A percentile compares a stretch with the other conserved stretches of the same genome.
phyloP scores from a whole-genome alignment of 2,329 filamentous ascomycete species.

The Fusarium torulosum region DNA sequence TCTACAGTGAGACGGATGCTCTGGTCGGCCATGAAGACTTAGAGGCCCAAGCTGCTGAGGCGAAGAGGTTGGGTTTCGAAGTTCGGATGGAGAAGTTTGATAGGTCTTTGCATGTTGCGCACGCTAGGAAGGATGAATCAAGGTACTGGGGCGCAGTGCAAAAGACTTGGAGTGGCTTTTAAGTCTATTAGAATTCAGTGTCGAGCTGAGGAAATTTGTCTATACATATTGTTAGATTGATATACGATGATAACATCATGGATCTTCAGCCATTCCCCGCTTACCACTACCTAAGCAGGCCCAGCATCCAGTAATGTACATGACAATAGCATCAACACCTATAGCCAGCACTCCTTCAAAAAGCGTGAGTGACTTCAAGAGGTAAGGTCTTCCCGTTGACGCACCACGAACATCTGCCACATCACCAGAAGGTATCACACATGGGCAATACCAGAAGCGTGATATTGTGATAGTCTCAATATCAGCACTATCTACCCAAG shows the following conservation, averaged over 20 bases:
- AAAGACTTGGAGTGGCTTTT: background rate
- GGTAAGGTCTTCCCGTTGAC: too few species aligned
- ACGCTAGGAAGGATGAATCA: slow-evolving; percentile 14
- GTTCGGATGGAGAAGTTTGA: slow-evolving; percentile 21
- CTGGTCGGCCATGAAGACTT: slow-evolving; percentile 2
- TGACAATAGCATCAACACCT: too few species aligned
- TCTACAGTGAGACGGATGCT: slow-evolving; percentile 24
- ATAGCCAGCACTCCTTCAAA: too few species aligned
- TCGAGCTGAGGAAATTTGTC: too few species aligned
- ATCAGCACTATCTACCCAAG: background rate
- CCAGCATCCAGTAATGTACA: too few species aligned
- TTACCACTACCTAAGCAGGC: too few species aligned
- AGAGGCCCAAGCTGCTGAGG: slow-evolving; percentile 1
- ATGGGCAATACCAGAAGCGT: background rate
- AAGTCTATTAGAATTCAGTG: background rate
- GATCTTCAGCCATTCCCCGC: too few species aligned
- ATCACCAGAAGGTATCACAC: too few species aligned
- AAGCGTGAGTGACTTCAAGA: too few species aligned
- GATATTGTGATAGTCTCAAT: background rate
- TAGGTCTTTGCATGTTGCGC: slow-evolving; percentile 15
- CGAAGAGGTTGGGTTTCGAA: background rate
- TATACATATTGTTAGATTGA: too few species aligned
- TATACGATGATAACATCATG: too few species aligned
- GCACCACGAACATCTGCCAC: too few species aligned
- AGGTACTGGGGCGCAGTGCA: slow-evolving; percentile 16